phyloP scores from a whole-genome alignment of 352 stramenopile genomes.

The Peronospora farinosa region DNA sequence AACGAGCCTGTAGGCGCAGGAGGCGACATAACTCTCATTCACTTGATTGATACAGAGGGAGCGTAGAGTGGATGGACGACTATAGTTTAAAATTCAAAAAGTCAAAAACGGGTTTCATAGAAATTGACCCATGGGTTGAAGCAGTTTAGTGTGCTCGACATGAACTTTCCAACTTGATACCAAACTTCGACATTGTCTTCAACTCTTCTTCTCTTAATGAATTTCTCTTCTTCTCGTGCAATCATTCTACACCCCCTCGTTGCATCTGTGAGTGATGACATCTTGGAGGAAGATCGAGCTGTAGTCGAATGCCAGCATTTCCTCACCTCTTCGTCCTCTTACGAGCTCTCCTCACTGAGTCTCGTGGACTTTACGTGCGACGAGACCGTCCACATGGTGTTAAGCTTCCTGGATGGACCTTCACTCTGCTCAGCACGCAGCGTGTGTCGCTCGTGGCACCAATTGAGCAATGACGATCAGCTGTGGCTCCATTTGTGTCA shows the following conservation, averaged over 20 bases:
- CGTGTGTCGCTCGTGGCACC: conserved; percentile 53
- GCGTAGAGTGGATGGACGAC: background rate
- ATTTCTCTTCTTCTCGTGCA: conserved; percentile 24
- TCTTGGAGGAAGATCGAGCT: conserved; percentile 30
- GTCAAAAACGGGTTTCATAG: background rate
- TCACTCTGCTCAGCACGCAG: conserved; percentile 53
- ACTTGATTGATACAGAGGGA: conserved; percentile 1
- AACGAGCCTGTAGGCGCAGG: conserved; percentile 9
- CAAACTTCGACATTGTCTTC: conserved; percentile 17
- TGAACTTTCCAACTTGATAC: background rate
- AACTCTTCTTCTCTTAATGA: conserved; percentile 6
- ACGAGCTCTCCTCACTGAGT: conserved; percentile 14
- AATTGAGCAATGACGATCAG: conserved; percentile 46
- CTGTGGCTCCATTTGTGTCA: conserved; percentile 66
- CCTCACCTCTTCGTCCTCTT: conserved; percentile 18
- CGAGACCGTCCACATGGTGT: conserved; percentile 54
- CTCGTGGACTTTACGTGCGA: conserved; percentile 74
- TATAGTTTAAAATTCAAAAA: background rate
- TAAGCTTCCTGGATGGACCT: conserved; percentile 62
- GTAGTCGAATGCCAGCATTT: conserved; percentile 33
- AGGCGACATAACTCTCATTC: conserved; percentile 22
- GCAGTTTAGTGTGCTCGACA: background rate
- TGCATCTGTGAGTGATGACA: conserved; percentile 25
- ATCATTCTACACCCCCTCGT: conserved; percentile 71
- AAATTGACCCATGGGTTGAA: background rate